Evolutionary conservation across 2,329 filamentous ascomycete species (phyloP).

Genomic region (Colletotrichum sp.): DNA sequence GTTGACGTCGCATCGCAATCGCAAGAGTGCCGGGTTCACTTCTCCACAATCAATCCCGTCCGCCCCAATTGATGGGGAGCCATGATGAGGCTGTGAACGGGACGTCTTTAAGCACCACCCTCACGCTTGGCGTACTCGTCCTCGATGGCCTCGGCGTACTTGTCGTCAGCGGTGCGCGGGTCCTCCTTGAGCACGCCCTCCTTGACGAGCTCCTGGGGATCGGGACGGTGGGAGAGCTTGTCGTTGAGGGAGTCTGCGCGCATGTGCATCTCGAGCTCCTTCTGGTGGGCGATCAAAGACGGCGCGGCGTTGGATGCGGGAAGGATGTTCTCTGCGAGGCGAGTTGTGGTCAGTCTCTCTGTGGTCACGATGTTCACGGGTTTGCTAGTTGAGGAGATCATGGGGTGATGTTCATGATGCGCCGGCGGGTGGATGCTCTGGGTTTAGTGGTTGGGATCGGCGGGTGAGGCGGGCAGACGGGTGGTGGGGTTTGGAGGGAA

Average conservation of each 20-base stretch:
- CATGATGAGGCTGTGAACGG: not conserved
- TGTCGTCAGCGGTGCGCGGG: slow-evolving; percentile 61
- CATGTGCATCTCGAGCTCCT: slow-evolving; percentile 89
- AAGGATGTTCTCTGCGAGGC: slow-evolving; percentile 78
- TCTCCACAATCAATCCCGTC: not conserved
- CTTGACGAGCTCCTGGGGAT: slow-evolving; percentile 77
- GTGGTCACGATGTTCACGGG: not conserved
- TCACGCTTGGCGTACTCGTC: slow-evolving; percentile 69
- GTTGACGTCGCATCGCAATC: not conserved
- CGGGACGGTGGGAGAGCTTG: slow-evolving; percentile 79
- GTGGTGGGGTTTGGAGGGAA: not conserved
- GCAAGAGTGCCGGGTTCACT: not conserved
- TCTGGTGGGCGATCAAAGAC: slow-evolving; percentile 78
- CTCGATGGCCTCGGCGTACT: slow-evolving; percentile 66
- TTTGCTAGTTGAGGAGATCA: not conserved
- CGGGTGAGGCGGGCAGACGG: slow-evolving; percentile 20
- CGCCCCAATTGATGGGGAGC: not conserved
- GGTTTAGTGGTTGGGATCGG: slow-evolving; percentile 1
- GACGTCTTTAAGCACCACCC: slow-evolving; percentile 57
- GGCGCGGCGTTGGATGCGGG: slow-evolving; percentile 80
- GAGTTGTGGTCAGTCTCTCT: not conserved
- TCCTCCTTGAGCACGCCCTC: slow-evolving; percentile 80
- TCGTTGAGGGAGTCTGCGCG: slow-evolving; percentile 85
- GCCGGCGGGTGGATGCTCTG: not conserved
- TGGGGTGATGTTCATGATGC: not conserved